Evolutionary conservation across 352 stramenopile species (phyloP).

Genomic region (Phytophthora boehmeriae): DNA sequence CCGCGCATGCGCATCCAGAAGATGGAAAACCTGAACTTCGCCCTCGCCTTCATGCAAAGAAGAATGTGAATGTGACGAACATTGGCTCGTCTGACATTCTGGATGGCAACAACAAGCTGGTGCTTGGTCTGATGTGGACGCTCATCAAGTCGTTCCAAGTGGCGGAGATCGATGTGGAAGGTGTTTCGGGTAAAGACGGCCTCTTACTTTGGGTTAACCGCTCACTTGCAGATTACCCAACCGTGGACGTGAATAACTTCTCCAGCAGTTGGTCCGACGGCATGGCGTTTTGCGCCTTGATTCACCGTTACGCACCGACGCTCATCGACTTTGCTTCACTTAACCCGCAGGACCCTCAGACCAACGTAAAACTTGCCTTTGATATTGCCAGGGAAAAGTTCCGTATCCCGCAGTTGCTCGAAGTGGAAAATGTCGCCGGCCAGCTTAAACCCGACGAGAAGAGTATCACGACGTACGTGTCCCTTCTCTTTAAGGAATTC

Average conservation of each 20-base stretch:
- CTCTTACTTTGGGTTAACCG: slow-evolving; percentile 91
- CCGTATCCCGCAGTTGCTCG: slow-evolving; percentile 87
- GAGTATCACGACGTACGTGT: slow-evolving; percentile 93
- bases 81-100: slow-evolving; percentile 92
- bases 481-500: slow-evolving; percentile 92
- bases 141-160: slow-evolving; percentile 93
- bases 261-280: slow-evolving; percentile 86
- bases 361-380: slow-evolving; percentile 88
- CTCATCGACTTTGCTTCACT: slow-evolving; percentile 85
- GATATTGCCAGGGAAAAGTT: slow-evolving; percentile 85
- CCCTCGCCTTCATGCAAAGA: slow-evolving; percentile 90
- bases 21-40: slow-evolving; percentile 93
- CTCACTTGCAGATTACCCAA: slow-evolving; percentile 85
- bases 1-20: slow-evolving; percentile 94
- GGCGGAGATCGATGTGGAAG: slow-evolving; percentile 86
- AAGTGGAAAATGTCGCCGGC: slow-evolving; percentile 86
- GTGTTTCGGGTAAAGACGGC: slow-evolving; percentile 91
- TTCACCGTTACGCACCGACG: slow-evolving; percentile 90
- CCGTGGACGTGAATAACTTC: slow-evolving; percentile 90
- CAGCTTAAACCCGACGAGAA: slow-evolving; percentile 91
- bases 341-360: slow-evolving; percentile 59
- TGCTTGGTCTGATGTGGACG: slow-evolving; percentile 93
- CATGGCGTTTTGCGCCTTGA: slow-evolving; percentile 91
- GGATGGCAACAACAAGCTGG: slow-evolving; percentile 91
- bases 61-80: slow-evolving; percentile 91